Evolutionary conservation across 352 stramenopile genomes (phyloP), one percentile per base, ranked within the genome.

Genomic region (Pythium aphanidermatum): DNA sequence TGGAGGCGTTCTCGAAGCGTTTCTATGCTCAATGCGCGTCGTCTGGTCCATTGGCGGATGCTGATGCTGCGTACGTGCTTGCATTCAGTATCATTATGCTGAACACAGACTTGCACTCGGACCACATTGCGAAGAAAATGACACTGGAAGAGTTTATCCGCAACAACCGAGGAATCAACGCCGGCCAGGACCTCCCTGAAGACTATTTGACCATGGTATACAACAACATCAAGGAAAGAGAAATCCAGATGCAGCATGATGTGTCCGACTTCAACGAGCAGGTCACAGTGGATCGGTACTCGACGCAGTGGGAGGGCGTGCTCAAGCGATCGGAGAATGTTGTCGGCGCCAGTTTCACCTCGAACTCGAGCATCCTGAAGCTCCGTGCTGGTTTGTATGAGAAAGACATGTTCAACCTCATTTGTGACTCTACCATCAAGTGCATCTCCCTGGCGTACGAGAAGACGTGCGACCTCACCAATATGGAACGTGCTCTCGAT

Each of bases 11-110:
- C 63, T 95, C 94, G 0, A 92, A 92, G 55, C 79, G 96, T 55
- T 91, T 96, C 21, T 96, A 96, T 48, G 36, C 74, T 7, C 74
- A 96, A 60, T 74, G 74, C 55, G 69, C 62, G 17, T 60, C 81
- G 36, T 69, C 61, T 2, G 57, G 70, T 2, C 66, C 76, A n/a
- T 51, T 92, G 20, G 61, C 84, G 16, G 70, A 89, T 23, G 92
- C 79, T 9, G 95, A 98, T 58, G 87, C 94, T 21, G 95, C 93
- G 3, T 99, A 97, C 48, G 81, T 99, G 19, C 65, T 99, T 24
- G 88, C 95, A 9, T 99, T 98, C 74, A 96, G 95, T 33, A 97
- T 98, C 52, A 99, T 99, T 41, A 98, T 99, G 95, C 74, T 99
- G 19, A 99, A 99, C 67, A 99, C 95, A n/a, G 96, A 99, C 53